Base-by-base conservation (phyloP, 108 stramenopile species). In the Discostella pseudostelligera region DNA sequence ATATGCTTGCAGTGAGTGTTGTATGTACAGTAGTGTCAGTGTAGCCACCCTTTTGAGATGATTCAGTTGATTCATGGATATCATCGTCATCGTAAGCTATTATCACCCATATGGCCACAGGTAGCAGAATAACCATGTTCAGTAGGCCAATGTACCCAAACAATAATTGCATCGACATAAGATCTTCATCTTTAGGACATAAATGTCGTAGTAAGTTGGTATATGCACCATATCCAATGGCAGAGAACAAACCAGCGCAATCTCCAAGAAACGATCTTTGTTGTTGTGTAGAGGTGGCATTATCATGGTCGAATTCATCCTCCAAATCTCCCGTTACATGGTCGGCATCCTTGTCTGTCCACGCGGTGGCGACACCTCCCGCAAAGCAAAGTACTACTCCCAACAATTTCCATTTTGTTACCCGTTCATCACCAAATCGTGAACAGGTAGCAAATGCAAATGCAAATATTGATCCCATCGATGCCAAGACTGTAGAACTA, bases 391-490 rank as follows among this genome's bases (percentile, higher is more conserved):
- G 53, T 1, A 81, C 26, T 10, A 92, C 90, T 16, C 91, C 91
- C 6, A 69, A 10, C 6, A 87, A 65, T 66, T 91, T 90, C 35
- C 64, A 46, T 17, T 24, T 57, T 29, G 74, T 81, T 36, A 86
- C 80, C 20, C 43, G 45, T 70, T 95, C 90, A 69, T 89, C 90
- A 20, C 76, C 70, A 56, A 59, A 64, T n/a, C 53, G 67, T 4
- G 67, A 76, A 25, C 82, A 67, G 9, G 87, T 59, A 25, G 89
- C 92, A 69, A 97, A 94, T 9, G 81, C 45, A 75, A 96, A 94
- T 12, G 98, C 96, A 70, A 97, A 99, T 12, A 97, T 71, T n/a
- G 85, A 83, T 19, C 97, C 94, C 25, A 90, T 95, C 45, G 82
- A 84, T 36, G 88, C 87, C 67, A 99, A 80, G 0, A 98, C 90